These are phyloP conservation scores for Flaveria linearis DNA, from an alignment of 129 eudicot species.

Conservation along the genomic window DNA sequence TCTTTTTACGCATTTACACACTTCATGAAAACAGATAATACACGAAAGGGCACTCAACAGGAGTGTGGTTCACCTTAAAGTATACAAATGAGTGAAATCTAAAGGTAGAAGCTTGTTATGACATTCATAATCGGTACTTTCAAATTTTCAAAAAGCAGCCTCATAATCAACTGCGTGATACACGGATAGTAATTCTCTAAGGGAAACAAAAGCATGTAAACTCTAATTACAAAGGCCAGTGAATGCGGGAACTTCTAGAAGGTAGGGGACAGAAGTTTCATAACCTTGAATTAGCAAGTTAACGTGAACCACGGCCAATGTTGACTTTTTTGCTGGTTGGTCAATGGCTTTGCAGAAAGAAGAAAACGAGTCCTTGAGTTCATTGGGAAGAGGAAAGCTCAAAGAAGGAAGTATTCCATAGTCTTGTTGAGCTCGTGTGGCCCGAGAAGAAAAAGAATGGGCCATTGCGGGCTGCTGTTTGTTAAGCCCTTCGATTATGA, in stretches of 20 bases:
- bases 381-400: conserved; percentile 75
- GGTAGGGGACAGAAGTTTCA: not conserved
- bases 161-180: conserved; percentile 17
- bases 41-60: not conserved
- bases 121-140: not conserved
- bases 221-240: conserved; percentile 37
- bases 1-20: not conserved
- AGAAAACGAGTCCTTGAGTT: conserved; percentile 71
- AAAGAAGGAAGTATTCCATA: conserved; percentile 54
- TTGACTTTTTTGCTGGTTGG: conserved; percentile 36
- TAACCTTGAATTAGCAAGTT: conserved; percentile 3
- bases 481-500: conserved; percentile 82
- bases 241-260: not conserved
- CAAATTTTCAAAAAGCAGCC: not conserved
- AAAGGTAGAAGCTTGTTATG: not conserved
- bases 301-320: conserved; percentile 25
- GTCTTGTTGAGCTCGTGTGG: conserved; percentile 27
- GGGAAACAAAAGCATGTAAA: conserved; percentile 29
- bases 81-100: not conserved
- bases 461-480: conserved; percentile 89
- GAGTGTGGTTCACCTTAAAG: conserved; percentile 12
- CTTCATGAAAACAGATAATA: not conserved
- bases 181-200: not conserved
- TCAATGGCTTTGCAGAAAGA: conserved; percentile 61
- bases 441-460: conserved; percentile 33